Base-by-base conservation (phyloP, 257 asterid species). In the Nemophila menziesii region DNA sequence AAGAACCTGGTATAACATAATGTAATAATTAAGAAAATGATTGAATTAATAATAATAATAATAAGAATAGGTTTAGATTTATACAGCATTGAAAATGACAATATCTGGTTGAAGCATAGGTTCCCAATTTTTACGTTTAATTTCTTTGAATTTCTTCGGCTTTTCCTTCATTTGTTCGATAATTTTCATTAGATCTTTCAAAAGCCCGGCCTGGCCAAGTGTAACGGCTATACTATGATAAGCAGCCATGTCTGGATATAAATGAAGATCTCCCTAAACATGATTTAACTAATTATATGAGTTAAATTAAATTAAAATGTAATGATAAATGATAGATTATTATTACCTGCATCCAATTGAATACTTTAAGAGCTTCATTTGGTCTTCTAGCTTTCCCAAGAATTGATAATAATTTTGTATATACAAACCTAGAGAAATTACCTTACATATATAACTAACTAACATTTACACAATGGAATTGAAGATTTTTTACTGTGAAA, bases 171-270 rank as follows among this genome's bases (percentile, higher is more conserved):
- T 74, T 61, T 62, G 42, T 47, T 80, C 83, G 49, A 84, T 69
- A 53, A 81, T 60, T 43, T 48, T 71, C 64, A 90, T 44, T 76
- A 90, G 68, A 68, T 90, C 93, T 53, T 77, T 90, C 57, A 85
- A 45, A 39, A 65, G 75, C 61, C 96, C 98, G 64, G 77, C 82
- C 81, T 81, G 98, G 23, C 96, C 98, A 49, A 90, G 69, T 14
- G 86, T 55, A 62, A 85, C 96, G 15, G 92, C 84, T 58, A 85
- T 61, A 51, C 93, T 57, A 58, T 69, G 98, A 65, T 74, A 90
- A 34, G 98, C 92, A 24, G 98, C 92, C 82, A 85, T 78, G 77
- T 85, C 98, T 41, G 98, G 98, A 56, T 90, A 84, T 50, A 77
- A 68, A 36, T 68, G 60, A 33, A 66, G 70, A 57, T 81, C 94